phyloP scores from a whole-genome alignment of 768 basidiomycete genomes.

The Psilocybe subaeruginosa region DNA sequence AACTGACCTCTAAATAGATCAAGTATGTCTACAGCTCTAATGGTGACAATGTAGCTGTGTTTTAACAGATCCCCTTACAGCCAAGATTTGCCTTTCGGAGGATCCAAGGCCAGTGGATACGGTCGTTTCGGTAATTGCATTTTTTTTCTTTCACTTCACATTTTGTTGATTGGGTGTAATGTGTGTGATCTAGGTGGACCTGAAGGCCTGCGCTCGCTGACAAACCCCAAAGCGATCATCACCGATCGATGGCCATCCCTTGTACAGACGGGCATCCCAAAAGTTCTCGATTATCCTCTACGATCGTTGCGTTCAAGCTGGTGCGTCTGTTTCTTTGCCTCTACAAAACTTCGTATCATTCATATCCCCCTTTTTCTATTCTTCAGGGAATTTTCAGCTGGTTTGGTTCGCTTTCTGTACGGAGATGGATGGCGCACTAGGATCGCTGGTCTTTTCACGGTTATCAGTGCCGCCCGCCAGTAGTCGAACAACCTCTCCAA shows the following conservation, averaged over 20 bases:
- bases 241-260: constrained; percentile 84
- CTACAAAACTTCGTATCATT: not conserved
- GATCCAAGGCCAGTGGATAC: constrained; percentile 88
- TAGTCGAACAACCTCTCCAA: constrained; percentile 8
- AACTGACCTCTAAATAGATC: constrained; percentile 42
- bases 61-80: constrained; percentile 30
- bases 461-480: constrained; percentile 36
- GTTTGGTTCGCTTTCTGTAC: constrained; percentile 54
- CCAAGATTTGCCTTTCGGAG: constrained; percentile 96
- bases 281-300: constrained; percentile 84
- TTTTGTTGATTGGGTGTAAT: constrained; percentile 13
- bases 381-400: constrained; percentile 52
- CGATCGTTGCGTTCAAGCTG: constrained; percentile 74
- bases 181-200: constrained; percentile 68
- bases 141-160: constrained; percentile 17
- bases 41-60: constrained; percentile 13
- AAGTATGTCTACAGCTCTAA: constrained; percentile 52
- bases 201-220: constrained; percentile 88
- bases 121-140: constrained; percentile 77
- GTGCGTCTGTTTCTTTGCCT: constrained; percentile 42
- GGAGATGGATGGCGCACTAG: constrained; percentile 54
- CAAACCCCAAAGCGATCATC: constrained; percentile 87
- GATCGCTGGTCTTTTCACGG: constrained; percentile 42
- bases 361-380: constrained; percentile 5
- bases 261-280: constrained; percentile 85